Evolutionary conservation across 2,329 filamentous ascomycete genomes (phyloP), one percentile per base, ranked within the genome.

Genomic region (Penicillium sp.): DNA sequence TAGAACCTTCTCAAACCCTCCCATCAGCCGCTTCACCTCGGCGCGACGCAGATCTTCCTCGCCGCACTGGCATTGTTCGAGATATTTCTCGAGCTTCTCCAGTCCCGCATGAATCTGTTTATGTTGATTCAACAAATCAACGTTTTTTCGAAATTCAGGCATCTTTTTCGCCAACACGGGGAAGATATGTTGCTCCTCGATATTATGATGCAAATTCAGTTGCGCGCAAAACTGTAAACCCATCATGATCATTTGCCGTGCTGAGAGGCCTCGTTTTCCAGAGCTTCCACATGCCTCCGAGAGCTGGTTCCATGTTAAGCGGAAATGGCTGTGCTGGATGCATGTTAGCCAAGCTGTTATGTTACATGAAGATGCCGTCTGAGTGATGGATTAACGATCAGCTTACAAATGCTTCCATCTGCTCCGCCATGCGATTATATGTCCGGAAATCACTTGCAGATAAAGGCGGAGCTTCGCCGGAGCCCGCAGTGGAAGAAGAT

Each of bases 111-210:
- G 90, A 60, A 95, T 95, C 64, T 83, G 73, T 61, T 78, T 78
- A 67, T 95, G 90, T 73, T 95, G 89, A 7, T 73, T 77, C 42
- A 93, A 68, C 39, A 93, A 72, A 63, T 86, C 79, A 12, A 84
- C 77, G n/a, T 80, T 77, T 55, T 72, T 75, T 52, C 76, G 75
- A 65, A 95, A 95, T 57, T 87, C 84, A 4, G 87, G 83, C 89
- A 95, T 95, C 58, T 82, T 84, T 59, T 74, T 75, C 11, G 87
- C 89, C 2, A 95, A 79, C 0, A 84, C 64, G 1, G 90, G 91
- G 68, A 95, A 95, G 34, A 95, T 77, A 66, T 89, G 81, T 27
- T 76, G 72, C 70, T 96, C 90, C 68, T 95, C 91, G 62, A 95
- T 92, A 49, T 73, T 75, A 73, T 95, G 91, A 72, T 95, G 90